Conservation (phyloP, 345 rosid species). For the Capsella bursapastoris region DNA sequence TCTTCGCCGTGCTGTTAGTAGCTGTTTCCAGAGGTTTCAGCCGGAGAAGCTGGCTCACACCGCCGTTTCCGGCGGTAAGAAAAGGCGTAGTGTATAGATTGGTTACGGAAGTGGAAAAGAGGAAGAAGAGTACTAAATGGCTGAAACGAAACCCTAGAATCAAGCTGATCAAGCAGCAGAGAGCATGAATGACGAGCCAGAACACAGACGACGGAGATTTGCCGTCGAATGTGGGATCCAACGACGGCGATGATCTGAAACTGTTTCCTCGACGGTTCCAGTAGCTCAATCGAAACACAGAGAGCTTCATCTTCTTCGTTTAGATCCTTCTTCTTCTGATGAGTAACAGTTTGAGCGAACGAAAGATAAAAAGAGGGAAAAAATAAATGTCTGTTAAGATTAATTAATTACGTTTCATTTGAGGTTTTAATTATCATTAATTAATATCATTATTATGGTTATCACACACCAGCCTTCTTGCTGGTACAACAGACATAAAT, state of each 20-base stretch:
- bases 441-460: slow-evolving; percentile 15
- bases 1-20: slow-evolving; percentile 31
- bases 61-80: slow-evolving; percentile 39
- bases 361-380: slow-evolving; percentile 30
- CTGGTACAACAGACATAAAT: slow-evolving; percentile 43
- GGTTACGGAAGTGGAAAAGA: slow-evolving; percentile 74
- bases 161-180: slow-evolving; percentile 90
- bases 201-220: slow-evolving; percentile 78
- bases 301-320: slow-evolving; percentile 71
- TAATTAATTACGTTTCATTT: slow-evolving; percentile 26
- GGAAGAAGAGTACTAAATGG: slow-evolving; percentile 82
- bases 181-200: slow-evolving; percentile 77
- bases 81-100: slow-evolving; percentile 65
- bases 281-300: slow-evolving; percentile 78
- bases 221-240: slow-evolving; percentile 65
- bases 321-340: neutral
- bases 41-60: slow-evolving; percentile 38
- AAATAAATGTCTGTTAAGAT: slow-evolving; percentile 22
- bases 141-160: slow-evolving; percentile 94
- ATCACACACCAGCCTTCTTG: slow-evolving; percentile 2
- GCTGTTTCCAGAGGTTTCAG: slow-evolving; percentile 29
- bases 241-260: slow-evolving; percentile 55
- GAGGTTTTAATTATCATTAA: neutral
- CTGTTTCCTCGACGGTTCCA: slow-evolving; percentile 65
- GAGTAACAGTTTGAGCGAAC: slow-evolving; percentile 29